Conservation (phyloP, 1,284 basidiomycete genomes). For the Pterula multifida region DNA sequence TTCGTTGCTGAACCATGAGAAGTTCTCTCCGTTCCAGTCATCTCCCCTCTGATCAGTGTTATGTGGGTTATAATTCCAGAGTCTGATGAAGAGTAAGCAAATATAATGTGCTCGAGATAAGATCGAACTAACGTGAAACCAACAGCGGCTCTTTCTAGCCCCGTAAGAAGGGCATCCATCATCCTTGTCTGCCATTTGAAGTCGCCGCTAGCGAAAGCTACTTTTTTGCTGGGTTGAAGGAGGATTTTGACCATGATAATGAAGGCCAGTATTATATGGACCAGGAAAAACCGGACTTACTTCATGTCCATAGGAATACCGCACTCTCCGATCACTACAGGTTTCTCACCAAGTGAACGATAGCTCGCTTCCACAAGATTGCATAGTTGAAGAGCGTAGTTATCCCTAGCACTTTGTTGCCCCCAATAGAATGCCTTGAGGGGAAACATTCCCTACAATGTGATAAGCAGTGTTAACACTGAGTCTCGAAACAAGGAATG, state of each 20-base stretch:
- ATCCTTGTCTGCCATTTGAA: constrained; percentile 75
- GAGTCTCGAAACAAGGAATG: neutral
- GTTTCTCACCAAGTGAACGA: constrained; percentile 60
- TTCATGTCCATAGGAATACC: constrained; percentile 94
- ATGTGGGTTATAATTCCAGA: constrained; percentile 93
- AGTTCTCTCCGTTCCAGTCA: constrained; percentile 93
- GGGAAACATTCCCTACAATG: constrained; percentile 69
- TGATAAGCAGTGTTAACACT: too few relatives aligned
- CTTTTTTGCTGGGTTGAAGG: constrained; percentile 45
- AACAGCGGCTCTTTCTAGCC: constrained; percentile 57
- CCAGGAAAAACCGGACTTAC: constrained; percentile 30
- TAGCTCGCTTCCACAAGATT: constrained; percentile 65
- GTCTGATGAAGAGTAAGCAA: constrained; percentile 25
- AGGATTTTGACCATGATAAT: too few relatives aligned
- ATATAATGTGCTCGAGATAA: constrained; percentile 1
- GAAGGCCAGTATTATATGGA: too few relatives aligned
- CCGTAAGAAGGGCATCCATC: constrained; percentile 85
- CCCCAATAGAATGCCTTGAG: constrained; percentile 81
- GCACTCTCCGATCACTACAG: constrained; percentile 81
- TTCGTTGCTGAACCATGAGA: constrained; percentile 77
- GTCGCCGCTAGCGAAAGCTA: constrained; percentile 62
- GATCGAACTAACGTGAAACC: constrained; percentile 64
- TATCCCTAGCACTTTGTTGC: constrained; percentile 63
- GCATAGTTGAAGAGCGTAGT: constrained; percentile 73
- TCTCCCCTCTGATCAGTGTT: constrained; percentile 78